These are phyloP conservation scores for Musa schizocarpa DNA, from an alignment of 176 grass and related monocot species.

Conservation along the genomic window DNA sequence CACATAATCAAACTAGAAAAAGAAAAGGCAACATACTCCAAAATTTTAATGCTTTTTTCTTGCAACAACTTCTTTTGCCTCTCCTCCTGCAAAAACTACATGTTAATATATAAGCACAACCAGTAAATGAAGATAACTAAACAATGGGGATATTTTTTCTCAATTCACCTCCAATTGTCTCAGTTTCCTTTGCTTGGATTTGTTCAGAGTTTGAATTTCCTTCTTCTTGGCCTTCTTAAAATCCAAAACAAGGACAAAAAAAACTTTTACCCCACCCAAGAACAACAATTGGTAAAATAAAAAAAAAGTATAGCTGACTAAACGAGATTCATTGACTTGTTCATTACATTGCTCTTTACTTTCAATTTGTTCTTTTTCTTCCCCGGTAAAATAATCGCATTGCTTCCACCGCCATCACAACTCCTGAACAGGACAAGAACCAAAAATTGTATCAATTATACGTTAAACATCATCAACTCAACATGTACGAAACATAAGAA, in stretches of 20 bases:
- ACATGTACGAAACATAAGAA: not conserved
- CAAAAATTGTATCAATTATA: not conserved
- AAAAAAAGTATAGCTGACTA: not conserved
- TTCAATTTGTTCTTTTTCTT: slow-evolving; percentile 59
- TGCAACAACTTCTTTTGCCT: slow-evolving; percentile 61
- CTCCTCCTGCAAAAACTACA: slow-evolving; percentile 44
- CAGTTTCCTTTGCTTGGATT: slow-evolving; percentile 64
- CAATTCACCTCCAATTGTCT: slow-evolving; percentile 56
- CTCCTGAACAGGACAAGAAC: slow-evolving; percentile 5
- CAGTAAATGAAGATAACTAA: not conserved
- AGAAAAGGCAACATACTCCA: slow-evolving; percentile 41
- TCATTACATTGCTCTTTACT: slow-evolving; percentile 48
- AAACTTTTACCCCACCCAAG: not conserved
- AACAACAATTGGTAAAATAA: not conserved
- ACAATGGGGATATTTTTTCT: not conserved
- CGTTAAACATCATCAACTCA: not conserved
- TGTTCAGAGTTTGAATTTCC: slow-evolving; percentile 57
- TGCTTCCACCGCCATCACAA: slow-evolving; percentile 49
- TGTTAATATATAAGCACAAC: not conserved
- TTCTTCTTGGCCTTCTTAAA: slow-evolving; percentile 39
- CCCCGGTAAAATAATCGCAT: slow-evolving; percentile 51
- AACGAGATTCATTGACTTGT: not conserved
- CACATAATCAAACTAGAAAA: not conserved
- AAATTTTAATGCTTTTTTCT: slow-evolving; percentile 58
- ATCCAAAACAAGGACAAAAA: slow-evolving; percentile 23